Evolutionary conservation across 2,329 filamentous ascomycete genomes (phyloP), one percentile per base, ranked within the genome.

Genomic region (Beauveria brongniartii): DNA sequence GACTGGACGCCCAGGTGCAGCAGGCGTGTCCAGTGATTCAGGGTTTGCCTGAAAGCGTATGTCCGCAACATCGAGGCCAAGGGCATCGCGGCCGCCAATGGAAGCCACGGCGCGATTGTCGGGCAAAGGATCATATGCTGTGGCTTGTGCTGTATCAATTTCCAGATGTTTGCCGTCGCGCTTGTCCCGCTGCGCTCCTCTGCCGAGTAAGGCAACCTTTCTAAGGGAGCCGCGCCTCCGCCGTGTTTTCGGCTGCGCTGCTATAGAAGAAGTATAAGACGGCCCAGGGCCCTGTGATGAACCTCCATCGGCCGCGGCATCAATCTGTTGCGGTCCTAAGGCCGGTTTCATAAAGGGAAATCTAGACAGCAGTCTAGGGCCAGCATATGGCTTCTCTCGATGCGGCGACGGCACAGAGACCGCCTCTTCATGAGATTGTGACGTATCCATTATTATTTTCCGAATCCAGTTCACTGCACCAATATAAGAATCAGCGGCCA

Each of bases 141-240:
- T 62, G 26, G 67, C 64, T 41, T 72, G 70, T 26, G 72, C 71
- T 22, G 73, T 77, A 60, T 80, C 74, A 59, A 80, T 73, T 22
- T 71, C 73, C 62, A 80, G 67, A 20, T 75, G 71, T 59, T 77
- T 82, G 61, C 73, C 74, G 61, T 85, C 85, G 65, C 76, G 82
- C 68, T 75, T 80, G 66, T 84, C 85, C 63, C 82, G 80, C 71
- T 83, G 85, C 59, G 80, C 84, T 63, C 88, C 87, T 64, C 89
- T 88, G 18, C 91, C 90, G 20, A 96, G 80, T 54, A 96, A 78
- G 28, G 91, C 92, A 12, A 90, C 91, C 74, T 96, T 96, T 63
- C 92, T 84, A 71, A 97, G 78, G 12, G 92, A 96, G 4, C 91
- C 92, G 70, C 89, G 90, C 63, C 92, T 84, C 67, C 87, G 86